A percentile compares a stretch with the other conserved stretches of the same genome.
phyloP scores from a whole-genome alignment of 805 yeast genomes.

The Wickerhamiella azymoides region DNA sequence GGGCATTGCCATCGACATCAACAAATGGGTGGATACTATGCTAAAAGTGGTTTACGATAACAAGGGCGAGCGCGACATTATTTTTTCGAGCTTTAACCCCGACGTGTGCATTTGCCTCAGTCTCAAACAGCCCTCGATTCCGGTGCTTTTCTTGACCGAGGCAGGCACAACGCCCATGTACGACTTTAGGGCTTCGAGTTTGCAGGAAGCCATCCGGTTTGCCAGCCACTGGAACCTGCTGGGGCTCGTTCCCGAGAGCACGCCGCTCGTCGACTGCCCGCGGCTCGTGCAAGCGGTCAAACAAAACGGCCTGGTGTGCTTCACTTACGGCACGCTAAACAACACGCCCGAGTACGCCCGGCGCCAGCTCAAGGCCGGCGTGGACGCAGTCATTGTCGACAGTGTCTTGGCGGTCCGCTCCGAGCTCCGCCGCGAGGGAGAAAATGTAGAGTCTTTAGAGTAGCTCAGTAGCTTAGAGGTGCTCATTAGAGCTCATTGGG shows the following conservation, averaged over 20 bases:
- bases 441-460: constrained; percentile 1
- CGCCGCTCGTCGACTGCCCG: constrained; percentile 78
- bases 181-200: constrained; percentile 72
- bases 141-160: constrained; percentile 80
- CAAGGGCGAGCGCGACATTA: constrained; percentile 66
- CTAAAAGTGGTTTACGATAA: constrained; percentile 65
- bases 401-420: constrained; percentile 85
- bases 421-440: constrained; percentile 36
- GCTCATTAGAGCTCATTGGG: too few species aligned
- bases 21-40: constrained; percentile 79
- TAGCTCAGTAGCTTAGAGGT: too few species aligned
- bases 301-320: constrained; percentile 80
- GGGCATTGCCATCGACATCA: constrained; percentile 66
- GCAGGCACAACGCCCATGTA: constrained; percentile 79
- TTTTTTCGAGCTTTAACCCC: constrained; percentile 89
- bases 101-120: constrained; percentile 78
- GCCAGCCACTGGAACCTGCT: constrained; percentile 81
- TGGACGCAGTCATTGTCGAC: constrained; percentile 97
- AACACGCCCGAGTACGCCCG: constrained; percentile 74
- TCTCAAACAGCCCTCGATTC: constrained; percentile 85
- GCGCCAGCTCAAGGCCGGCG: constrained; percentile 83
- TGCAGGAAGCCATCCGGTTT: constrained; percentile 84
- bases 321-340: constrained; percentile 76
- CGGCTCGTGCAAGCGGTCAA: constrained; percentile 83
- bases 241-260: constrained; percentile 84